Evolutionary conservation across 1,284 basidiomycete species (phyloP).

Genomic region (Anthracocystis setariae): DNA sequence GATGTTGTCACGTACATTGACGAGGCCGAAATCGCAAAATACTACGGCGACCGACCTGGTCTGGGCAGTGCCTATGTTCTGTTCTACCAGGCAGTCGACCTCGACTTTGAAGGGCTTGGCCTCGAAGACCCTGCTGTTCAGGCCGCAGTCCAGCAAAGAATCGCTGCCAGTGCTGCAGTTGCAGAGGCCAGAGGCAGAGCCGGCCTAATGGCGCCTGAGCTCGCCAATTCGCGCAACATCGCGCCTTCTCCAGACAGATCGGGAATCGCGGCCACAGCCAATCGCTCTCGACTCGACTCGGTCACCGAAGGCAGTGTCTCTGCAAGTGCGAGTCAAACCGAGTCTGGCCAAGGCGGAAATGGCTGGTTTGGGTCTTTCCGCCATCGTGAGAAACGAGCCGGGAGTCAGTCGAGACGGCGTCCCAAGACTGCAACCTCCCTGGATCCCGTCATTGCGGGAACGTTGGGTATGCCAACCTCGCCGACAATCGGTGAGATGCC

Average conservation of each 20-base stretch:
- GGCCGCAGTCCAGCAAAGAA: constrained; percentile 19
- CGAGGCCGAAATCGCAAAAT: constrained; percentile 88
- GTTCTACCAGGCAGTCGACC: constrained; percentile 92
- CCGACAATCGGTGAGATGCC: constrained; percentile 16
- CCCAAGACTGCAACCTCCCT: constrained; percentile 37
- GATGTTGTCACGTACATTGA: constrained; percentile 87
- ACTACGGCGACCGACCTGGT: constrained; percentile 86
- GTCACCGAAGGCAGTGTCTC: constrained; percentile 31
- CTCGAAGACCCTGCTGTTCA: constrained; percentile 30
- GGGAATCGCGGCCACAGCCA: constrained; percentile 21
- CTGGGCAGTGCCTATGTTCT: constrained; percentile 92
- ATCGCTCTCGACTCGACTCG: constrained; percentile 31
- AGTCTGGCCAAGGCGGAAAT: constrained; percentile 20
- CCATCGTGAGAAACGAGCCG: constrained; percentile 40
- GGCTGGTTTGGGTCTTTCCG: constrained; percentile 54
- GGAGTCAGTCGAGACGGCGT: constrained; percentile 38
- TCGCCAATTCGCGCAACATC: constrained; percentile 19
- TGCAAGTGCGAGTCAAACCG: constrained; percentile 11
- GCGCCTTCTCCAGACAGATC: constrained; percentile 28
- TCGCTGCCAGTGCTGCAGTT: constrained; percentile 5
- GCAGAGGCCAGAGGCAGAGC: constrained; percentile 25
- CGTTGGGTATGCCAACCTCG: constrained; percentile 11
- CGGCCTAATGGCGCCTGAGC: constrained; percentile 17
- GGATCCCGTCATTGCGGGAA: constrained; percentile 11
- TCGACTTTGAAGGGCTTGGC: constrained; percentile 53